These are phyloP conservation scores for Ceratocystis cacaofunesta DNA, from an alignment of 2,329 filamentous ascomycete genomes.

Conservation along the genomic window DNA sequence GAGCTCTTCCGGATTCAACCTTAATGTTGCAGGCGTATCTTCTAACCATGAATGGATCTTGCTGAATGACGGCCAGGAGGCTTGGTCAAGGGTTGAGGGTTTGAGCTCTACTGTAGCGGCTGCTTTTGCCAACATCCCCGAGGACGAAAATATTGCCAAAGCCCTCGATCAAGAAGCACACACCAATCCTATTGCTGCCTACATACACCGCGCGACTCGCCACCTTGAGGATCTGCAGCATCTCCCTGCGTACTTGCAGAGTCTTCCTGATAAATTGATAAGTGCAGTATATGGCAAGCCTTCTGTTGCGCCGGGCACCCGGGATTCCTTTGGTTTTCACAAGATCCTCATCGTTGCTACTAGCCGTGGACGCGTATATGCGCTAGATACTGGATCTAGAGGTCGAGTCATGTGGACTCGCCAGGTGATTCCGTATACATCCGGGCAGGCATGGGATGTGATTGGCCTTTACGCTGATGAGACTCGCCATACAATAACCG, in stretches of 20 bases:
- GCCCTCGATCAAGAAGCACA: constrained; percentile 78
- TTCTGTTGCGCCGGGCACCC: constrained; percentile 28
- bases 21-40: constrained; percentile 51
- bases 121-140: constrained; percentile 62
- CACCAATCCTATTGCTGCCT: constrained; percentile 65
- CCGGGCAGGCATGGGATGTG: constrained; percentile 46
- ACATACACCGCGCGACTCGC: constrained; percentile 69
- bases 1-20: constrained; percentile 51
- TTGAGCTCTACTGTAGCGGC: constrained; percentile 68
- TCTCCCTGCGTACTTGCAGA: constrained; percentile 57
- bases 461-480: constrained; percentile 52
- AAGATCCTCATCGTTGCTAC: constrained; percentile 75
- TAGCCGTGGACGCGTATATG: constrained; percentile 61
- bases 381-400: constrained; percentile 59
- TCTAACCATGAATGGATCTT: constrained; percentile 58
- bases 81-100: constrained; percentile 72
- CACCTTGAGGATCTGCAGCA: constrained; percentile 65
- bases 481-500: constrained; percentile 37
- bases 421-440: constrained; percentile 43
- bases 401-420: constrained; percentile 65
- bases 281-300: constrained; percentile 47
- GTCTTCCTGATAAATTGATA: constrained; percentile 53
- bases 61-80: constrained; percentile 63
- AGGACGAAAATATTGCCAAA: constrained; percentile 58
- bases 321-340: constrained; percentile 73